phyloP scores from a whole-genome alignment of 2,329 filamentous ascomycete species.

The Pseudopithomyces maydicus region DNA sequence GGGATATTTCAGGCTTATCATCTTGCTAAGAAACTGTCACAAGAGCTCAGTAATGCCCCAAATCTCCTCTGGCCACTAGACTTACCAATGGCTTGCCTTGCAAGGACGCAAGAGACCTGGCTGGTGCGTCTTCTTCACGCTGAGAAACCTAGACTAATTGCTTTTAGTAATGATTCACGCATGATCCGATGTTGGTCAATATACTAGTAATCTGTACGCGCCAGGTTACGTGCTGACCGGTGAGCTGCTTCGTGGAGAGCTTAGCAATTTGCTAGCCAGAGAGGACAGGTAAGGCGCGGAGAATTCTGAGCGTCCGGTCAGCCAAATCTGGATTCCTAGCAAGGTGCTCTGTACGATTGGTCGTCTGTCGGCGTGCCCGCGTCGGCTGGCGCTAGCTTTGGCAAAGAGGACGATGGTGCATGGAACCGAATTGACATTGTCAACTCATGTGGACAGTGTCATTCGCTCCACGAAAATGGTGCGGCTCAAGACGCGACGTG shows the following conservation, averaged over 20 bases:
- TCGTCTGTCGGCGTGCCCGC: constrained; percentile 12
- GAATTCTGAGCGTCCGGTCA: constrained; percentile 25
- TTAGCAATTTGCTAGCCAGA: constrained; percentile 3
- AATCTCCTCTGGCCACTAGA: not conserved
- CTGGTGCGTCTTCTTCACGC: constrained; percentile 1
- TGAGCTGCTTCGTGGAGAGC: constrained; percentile 14
- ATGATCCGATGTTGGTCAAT: constrained; percentile 19
- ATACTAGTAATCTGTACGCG: constrained; percentile 12
- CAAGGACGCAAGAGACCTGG: not conserved
- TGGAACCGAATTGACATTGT: constrained; percentile 15
- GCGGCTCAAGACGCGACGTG: constrained; percentile 14
- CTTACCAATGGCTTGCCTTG: not conserved
- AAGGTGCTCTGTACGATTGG: constrained; percentile 17
- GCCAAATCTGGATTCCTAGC: constrained; percentile 8
- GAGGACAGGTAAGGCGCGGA: constrained; percentile 10
- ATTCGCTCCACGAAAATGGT: constrained; percentile 14
- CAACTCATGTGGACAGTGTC: constrained; percentile 4
- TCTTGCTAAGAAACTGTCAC: not conserved
- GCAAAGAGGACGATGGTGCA: constrained; percentile 13
- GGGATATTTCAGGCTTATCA: constrained; percentile 1
- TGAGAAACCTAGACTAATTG: constrained; percentile 10
- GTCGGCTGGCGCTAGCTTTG: constrained; percentile 3
- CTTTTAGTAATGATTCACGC: constrained; percentile 21
- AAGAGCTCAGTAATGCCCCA: constrained; percentile 1
- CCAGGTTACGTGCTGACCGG: constrained; percentile 24